These are phyloP conservation scores for Metschnikowia henanensis DNA, from an alignment of 805 yeast species.

Conservation along the genomic window DNA sequence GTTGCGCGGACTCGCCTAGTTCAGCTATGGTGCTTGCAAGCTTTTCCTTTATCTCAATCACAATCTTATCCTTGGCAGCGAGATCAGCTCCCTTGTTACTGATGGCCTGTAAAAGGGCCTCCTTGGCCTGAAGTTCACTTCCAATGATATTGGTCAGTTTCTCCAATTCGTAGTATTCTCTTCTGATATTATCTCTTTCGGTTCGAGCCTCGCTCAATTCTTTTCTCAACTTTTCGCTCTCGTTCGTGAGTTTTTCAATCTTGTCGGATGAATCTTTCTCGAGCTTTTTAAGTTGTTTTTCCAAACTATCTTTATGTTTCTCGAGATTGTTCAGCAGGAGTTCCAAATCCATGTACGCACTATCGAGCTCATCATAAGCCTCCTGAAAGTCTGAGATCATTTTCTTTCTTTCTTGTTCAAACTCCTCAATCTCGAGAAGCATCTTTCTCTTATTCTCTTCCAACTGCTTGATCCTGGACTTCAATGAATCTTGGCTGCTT, in stretches of 20 bases:
- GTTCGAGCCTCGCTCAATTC: conserved; percentile 3
- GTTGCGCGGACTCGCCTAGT: conserved; percentile 18
- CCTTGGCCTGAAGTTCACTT: conserved; percentile 20
- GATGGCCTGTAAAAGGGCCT: conserved; percentile 18
- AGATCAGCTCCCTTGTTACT: conserved; percentile 19
- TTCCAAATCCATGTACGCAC: conserved; percentile 16
- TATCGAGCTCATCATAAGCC: conserved; percentile 18
- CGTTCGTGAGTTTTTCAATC: conserved; percentile 10
- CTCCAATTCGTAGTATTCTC: conserved; percentile 15
- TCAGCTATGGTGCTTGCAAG: conserved; percentile 17
- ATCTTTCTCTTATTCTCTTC: conserved; percentile 21
- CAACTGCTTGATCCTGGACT: conserved; percentile 20
- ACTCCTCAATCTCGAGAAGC: conserved; percentile 23
- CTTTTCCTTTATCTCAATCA: conserved; percentile 18
- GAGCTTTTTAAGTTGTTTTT: conserved; percentile 7
- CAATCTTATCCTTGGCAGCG: conserved; percentile 20
- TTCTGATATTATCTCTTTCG: conserved; percentile 13
- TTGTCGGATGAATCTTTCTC: conserved; percentile 10
- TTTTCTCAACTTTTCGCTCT: conserved; percentile 10
- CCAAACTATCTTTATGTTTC: conserved; percentile 16
- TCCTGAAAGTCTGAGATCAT: conserved; percentile 24
- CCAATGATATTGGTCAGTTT: conserved; percentile 18
- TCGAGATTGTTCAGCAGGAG: conserved; percentile 15
- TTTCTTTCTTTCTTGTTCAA: conserved; percentile 24
- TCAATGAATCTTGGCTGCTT: conserved; percentile 11